These are phyloP conservation scores for Leccinum truebloodii DNA, from an alignment of 768 basidiomycete species.

Conservation along the genomic window DNA sequence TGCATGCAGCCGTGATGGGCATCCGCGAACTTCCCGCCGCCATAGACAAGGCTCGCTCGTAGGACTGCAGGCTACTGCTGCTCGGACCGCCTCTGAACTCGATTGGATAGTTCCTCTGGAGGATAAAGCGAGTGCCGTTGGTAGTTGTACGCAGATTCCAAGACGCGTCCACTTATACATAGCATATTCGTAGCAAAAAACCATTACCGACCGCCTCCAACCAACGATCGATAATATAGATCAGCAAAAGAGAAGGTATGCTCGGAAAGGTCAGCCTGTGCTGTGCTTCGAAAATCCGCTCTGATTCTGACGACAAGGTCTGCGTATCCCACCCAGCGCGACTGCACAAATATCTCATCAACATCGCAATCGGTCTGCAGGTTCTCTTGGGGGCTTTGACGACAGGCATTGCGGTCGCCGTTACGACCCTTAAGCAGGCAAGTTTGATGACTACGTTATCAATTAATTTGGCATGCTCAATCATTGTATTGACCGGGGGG, in stretches of 20 bases:
- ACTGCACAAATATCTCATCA: slow-evolving; percentile 35
- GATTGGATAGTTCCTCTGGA: slow-evolving; percentile 27
- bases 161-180: background rate
- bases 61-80: background rate
- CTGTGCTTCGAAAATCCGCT: background rate
- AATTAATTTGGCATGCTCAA: no score
- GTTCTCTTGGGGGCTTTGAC: slow-evolving; percentile 66
- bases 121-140: background rate
- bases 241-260: slow-evolving; percentile 47
- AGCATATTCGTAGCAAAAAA: slow-evolving; percentile 12
- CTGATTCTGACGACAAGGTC: slow-evolving; percentile 15
- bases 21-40: slow-evolving; percentile 17
- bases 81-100: slow-evolving; percentile 11
- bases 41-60: background rate
- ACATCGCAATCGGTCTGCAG: slow-evolving; percentile 59
- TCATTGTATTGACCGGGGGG: background rate
- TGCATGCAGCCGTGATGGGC: slow-evolving; percentile 19
- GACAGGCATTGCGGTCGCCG: slow-evolving; percentile 58
- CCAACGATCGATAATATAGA: slow-evolving; percentile 54
- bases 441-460: slow-evolving; percentile 8
- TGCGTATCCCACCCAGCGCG: background rate
- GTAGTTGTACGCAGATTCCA: background rate
- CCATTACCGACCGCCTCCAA: slow-evolving; percentile 51
- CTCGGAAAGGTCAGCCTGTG: slow-evolving; percentile 40
- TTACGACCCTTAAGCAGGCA: slow-evolving; percentile 43